Evolutionary conservation across 1,284 basidiomycete genomes (phyloP).

Genomic region (Ganoderma sinense): DNA sequence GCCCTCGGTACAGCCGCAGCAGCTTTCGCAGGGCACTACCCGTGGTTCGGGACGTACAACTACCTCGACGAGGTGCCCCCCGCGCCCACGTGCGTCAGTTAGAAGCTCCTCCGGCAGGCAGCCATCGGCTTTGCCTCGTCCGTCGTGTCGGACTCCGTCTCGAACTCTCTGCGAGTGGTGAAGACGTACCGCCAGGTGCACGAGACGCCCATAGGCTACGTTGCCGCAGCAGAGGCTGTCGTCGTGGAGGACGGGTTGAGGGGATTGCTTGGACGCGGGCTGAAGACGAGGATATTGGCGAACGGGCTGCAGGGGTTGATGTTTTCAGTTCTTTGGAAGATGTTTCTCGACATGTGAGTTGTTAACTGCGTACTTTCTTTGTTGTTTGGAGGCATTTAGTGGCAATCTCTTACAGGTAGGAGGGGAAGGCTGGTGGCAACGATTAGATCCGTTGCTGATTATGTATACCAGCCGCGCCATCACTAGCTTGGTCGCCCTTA

Average conservation of each 20-base stretch:
- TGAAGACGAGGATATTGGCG: slow-evolving; percentile 84
- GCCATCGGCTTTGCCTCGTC: slow-evolving; percentile 89
- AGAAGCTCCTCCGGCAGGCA: slow-evolving; percentile 78
- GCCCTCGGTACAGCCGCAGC: slow-evolving; percentile 89
- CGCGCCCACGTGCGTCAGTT: slow-evolving; percentile 53
- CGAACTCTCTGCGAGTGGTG: slow-evolving; percentile 87
- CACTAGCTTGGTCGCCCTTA: too few species aligned
- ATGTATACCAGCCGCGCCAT: too few species aligned
- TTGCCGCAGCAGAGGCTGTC: slow-evolving; percentile 71
- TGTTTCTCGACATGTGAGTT: slow-evolving; percentile 84
- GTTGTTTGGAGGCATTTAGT: background rate
- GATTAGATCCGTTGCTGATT: too few species aligned
- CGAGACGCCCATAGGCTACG: slow-evolving; percentile 78
- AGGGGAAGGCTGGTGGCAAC: slow-evolving; percentile 42
- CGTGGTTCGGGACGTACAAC: slow-evolving; percentile 88
- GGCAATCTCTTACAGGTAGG: slow-evolving; percentile 31
- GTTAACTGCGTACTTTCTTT: background rate
- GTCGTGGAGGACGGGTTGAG: slow-evolving; percentile 68
- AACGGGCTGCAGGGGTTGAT: slow-evolving; percentile 91
- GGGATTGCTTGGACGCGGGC: slow-evolving; percentile 81
- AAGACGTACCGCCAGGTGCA: slow-evolving; percentile 94
- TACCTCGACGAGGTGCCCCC: slow-evolving; percentile 76
- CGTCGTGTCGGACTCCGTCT: slow-evolving; percentile 81
- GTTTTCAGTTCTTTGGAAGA: slow-evolving; percentile 86
- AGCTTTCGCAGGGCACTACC: slow-evolving; percentile 91